Base-by-base conservation (phyloP, 2,329 filamentous ascomycete genomes). In the Fonsecaea nubica region DNA sequence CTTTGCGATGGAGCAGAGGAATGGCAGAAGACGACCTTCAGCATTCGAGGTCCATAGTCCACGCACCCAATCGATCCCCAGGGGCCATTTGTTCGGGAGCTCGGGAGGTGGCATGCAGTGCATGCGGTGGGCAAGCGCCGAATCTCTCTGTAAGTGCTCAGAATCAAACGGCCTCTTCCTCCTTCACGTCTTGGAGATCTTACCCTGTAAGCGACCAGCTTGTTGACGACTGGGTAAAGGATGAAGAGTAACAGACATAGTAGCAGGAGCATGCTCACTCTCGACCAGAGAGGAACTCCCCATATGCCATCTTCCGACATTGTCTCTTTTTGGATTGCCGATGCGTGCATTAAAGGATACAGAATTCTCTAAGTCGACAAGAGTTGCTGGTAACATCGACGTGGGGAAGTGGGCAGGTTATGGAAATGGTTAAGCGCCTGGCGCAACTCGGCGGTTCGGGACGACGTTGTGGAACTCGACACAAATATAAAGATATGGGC, bases 51-150 rank as follows among this genome's bases (percentile, higher is more conserved):
- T 64, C 59, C 59, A 69, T 58, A 75, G 66, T 48, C 75, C 66
- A 52, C 73, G 72, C 52, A 76, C 71, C 32, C 75, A 69, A 58
- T 78, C 76, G 42, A 78, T 71, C 4, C 75, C 76, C 4, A 79
- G 67, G n/a, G 75, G 76, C 75, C 73, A 76, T 72, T 63, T 72
- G 40, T 75, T 75, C 36, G 74, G 69, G 18, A 78, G 67, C 55
- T 75, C 72, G 15, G 75, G 76, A 52, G 76, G 76, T 38, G 73
- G 70, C 58, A 75, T 65, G 63, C 77, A 78, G 7, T 73, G 69
- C 62, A 73, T 69, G 33, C 58, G 48, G 10, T 67, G 72, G 18
- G 67, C 70, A 30, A 75, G 58, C 38, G 95, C 85, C 98, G 95
- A 75, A 94, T 99, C 52, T 36, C 8, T 52, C 58, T 61, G 32